Evolutionary conservation across 192 early-diverging fungal genomes (phyloP), one percentile per base, ranked within the genome.

Genomic region (Chytriomyces sp.): DNA sequence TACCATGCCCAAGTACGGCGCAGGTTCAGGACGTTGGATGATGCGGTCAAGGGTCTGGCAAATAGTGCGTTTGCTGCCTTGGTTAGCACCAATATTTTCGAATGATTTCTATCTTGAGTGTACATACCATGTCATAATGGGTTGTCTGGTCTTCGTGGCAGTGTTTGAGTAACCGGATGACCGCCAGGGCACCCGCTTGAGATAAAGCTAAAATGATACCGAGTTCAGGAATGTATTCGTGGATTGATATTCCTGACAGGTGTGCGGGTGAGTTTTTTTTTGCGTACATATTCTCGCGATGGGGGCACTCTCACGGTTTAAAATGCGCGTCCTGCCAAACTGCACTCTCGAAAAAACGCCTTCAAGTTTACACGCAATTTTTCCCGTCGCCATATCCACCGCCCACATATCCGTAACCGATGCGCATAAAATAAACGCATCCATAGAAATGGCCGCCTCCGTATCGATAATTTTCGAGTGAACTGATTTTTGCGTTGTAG

Each of bases 161-260:
- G 66, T 45, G 10, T 67, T 67, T 67, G 44, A 61, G 6, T 20
- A 73, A 61, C n/a, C 20, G 18, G 23, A 73, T 63, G 18, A 73
- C 10, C 7, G 72, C 72, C 8, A 73, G 43, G 0, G 72, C 72
- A 8, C 72, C 72, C 8, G 72, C 72, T 73, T 73, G 72, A 23
- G 72, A 49, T 61, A 73, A 63, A 3, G 44, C 60, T 44, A 73
- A 44, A 11, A 73, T 44, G 16, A 73, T n/a, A 45, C 60, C 35
- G 11, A 73, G 16, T 46, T 73, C 72, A 20, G 72, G 72, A 10
- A 73, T 45, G 61, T 73, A 73, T 47, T 73, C 72, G 61, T 73
- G 72, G 2, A 73, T 73, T 7, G 59, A 73, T 61, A 73, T 73
- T 63, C 72, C 72, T 73, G 61, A n/a, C 16, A 61, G 45, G 20